phyloP scores from a whole-genome alignment of 1,284 basidiomycete species.

The Microbotryomycetes sp. region DNA sequence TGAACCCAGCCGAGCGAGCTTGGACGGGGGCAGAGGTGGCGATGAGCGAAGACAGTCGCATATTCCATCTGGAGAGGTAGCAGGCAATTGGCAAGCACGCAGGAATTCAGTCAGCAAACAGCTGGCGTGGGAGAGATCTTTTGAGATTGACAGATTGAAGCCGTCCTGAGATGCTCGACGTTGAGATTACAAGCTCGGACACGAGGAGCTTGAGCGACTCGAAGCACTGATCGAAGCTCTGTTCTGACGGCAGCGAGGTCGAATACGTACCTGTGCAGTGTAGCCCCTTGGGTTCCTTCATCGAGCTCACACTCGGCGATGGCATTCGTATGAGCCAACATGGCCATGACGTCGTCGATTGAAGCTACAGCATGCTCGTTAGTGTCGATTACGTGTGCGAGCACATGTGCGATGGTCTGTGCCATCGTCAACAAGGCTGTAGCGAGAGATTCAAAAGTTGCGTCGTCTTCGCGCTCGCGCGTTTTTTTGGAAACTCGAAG shows the following conservation, averaged over 20 bases:
- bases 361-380: constrained; percentile 7
- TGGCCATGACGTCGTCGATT: not conserved
- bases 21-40: constrained; percentile 4
- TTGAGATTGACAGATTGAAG: too few species aligned
- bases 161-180: too few species aligned
- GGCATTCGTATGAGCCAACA: constrained; percentile 1
- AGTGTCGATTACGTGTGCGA: constrained; percentile 15
- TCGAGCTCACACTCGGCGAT: constrained; percentile 9
- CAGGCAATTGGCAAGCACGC: too few species aligned
- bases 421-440: too few species aligned
- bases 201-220: not conserved
- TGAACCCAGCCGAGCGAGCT: constrained; percentile 22
- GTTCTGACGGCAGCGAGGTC: not conserved
- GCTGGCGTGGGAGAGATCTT: too few species aligned
- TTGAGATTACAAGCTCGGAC: not conserved
- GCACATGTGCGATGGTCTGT: constrained; percentile 14
- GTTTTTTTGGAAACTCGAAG: too few species aligned
- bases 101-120: too few species aligned
- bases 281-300: constrained; percentile 16
- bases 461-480: too few species aligned
- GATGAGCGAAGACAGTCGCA: constrained; percentile 21
- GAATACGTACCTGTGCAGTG: constrained; percentile 19
- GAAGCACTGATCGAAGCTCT: too few species aligned
- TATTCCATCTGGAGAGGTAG: constrained; percentile 18
- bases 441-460: too few species aligned